Percentiles rank a stretch among this genome's conserved stretches.
These are phyloP conservation scores for Luvunga scandens DNA, from an alignment of 345 rosid genomes.

Conservation along the genomic window DNA sequence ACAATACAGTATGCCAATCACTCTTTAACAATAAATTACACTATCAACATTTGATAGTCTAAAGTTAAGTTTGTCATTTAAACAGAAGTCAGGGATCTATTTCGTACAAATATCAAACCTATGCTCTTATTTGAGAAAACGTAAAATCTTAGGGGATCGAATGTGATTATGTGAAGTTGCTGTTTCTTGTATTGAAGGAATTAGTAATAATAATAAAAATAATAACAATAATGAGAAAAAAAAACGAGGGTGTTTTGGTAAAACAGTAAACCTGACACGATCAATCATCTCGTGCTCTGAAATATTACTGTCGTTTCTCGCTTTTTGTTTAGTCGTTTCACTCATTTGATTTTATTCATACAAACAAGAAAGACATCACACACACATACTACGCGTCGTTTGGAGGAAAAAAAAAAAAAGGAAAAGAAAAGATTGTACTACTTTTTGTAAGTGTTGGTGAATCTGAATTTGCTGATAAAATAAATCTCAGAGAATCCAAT, in stretches of 20 bases:
- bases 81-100: not conserved
- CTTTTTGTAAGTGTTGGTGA: conserved; percentile 30
- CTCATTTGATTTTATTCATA: not conserved
- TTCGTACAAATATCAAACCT: not conserved
- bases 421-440: not conserved
- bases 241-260: conserved; percentile 19
- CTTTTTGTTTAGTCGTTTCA: not conserved
- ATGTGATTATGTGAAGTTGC: not conserved
- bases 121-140: not conserved
- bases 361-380: not conserved
- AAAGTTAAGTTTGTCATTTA: too few relatives aligned
- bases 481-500: conserved; percentile 35
- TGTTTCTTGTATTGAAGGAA: not conserved
- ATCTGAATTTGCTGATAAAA: conserved; percentile 14
- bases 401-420: not conserved
- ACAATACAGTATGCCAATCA: too few relatives aligned
- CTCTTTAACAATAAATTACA: too few relatives aligned
- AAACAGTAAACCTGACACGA: not conserved
- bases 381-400: not conserved
- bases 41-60: too few relatives aligned
- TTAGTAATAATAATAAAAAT: too few relatives aligned
- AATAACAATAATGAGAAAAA: not conserved
- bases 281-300: conserved; percentile 9
- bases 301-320: conserved; percentile 2
- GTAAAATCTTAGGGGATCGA: not conserved